Evolutionary conservation across 257 asterid species (phyloP), one percentile per base, ranked within the genome.

Genomic region (Nicotiana tomentosiformis): DNA sequence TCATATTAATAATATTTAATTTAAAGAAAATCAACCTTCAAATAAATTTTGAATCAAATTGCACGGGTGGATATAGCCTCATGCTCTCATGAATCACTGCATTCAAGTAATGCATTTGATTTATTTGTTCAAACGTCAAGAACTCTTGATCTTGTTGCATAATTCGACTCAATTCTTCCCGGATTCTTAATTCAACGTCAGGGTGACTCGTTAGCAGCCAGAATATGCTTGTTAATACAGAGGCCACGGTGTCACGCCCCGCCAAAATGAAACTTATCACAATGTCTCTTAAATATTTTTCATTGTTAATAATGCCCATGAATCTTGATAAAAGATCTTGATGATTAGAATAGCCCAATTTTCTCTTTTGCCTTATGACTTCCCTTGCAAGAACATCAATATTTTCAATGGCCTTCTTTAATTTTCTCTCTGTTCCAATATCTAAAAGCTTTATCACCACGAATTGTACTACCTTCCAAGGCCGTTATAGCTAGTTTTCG

Each of bases 31-130:
- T 20, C 23, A 20, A 20, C 23, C 23, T 20, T 20, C 23, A 20
- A 20, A 20, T 20, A 20, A 20, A 88, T 67, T 88, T 88, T 0
- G 91, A 88, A 46, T 88, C 91, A 53, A 88, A 88, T 70, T 88
- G 91, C 2, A 88, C 84, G 1, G 90, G 90, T 0, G 91, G 91
- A 66, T 85, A 88, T 7, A 88, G 77, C 18, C 91, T 84, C 91
- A 88, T 87, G 53, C 91, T 83, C 60, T 88, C 91, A 62, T 72
- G 83, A 9, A 85, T 80, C 5, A 88, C 81, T 3, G 91, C 91
- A 66, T 87, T 86, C 67, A 88, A 39, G 53, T 85, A 88, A 72
- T 87, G 84, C 49, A 85, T 84, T 15, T 82, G 81, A 17, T 62
- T 58, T 15, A 88, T 65, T 20, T 86, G 77, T 8, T 86, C 88